phyloP scores from a whole-genome alignment of 352 stramenopile species.

The Globisporangium nunn region DNA sequence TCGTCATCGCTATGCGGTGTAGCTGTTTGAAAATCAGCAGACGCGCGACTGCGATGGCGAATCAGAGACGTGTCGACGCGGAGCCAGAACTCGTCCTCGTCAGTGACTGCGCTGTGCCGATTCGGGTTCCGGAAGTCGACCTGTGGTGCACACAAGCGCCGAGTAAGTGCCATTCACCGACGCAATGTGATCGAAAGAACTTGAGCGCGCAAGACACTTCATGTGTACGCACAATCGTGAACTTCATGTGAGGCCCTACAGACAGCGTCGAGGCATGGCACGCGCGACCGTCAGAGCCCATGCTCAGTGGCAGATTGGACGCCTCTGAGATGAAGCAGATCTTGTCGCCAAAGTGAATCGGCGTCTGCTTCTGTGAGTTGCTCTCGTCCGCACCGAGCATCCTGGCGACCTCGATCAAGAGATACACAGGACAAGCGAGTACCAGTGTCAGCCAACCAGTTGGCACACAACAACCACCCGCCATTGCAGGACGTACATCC shows the following conservation, averaged over 20 bases:
- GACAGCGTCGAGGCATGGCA: constrained; percentile 13
- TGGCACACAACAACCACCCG: background rate
- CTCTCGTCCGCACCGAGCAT: constrained; percentile 24
- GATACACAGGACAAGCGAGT: background rate
- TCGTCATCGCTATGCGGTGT: background rate
- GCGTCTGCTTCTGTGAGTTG: constrained; percentile 40
- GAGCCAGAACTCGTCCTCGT: constrained; percentile 51
- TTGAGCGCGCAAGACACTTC: background rate
- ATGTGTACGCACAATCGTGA: constrained; percentile 34
- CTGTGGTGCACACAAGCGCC: constrained; percentile 10
- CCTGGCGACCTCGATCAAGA: constrained; percentile 6
- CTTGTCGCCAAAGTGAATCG: constrained; percentile 52
- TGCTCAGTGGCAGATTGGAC: constrained; percentile 37
- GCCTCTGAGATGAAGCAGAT: constrained; percentile 47
- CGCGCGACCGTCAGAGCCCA: constrained; percentile 38
- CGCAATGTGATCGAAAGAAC: background rate
- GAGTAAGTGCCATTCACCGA: background rate
- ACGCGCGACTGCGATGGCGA: background rate
- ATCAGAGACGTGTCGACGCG: constrained; percentile 28
- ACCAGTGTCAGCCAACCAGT: background rate
- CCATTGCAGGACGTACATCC: constrained; percentile 6
- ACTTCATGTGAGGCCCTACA: constrained; percentile 46
- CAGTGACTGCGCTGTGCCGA: constrained; percentile 28
- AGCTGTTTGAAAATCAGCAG: background rate
- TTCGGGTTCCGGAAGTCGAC: constrained; percentile 49